Conservation (phyloP, 805 yeast genomes). For the Babjeviella inositovora region DNA sequence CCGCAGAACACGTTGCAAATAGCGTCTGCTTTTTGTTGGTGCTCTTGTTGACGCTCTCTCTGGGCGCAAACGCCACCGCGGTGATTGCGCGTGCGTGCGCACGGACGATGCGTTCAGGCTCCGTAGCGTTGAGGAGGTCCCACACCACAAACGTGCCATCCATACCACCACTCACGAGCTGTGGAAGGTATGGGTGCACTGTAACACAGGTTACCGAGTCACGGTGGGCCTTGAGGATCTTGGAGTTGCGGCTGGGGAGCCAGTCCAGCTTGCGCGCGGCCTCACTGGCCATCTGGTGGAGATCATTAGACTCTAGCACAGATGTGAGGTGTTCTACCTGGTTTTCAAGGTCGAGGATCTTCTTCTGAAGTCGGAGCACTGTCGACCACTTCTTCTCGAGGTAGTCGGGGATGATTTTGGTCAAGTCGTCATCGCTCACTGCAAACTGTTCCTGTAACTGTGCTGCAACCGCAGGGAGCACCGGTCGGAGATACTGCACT, state of each 20-base stretch:
- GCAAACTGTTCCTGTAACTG: conserved; percentile 6
- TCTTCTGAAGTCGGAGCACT: conserved; percentile 63
- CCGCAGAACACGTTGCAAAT: conserved; percentile 35
- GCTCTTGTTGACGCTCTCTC: conserved; percentile 7
- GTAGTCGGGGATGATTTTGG: conserved; percentile 16
- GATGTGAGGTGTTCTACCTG: conserved; percentile 32
- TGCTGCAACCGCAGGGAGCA: conserved; percentile 7
- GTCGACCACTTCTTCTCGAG: conserved; percentile 81
- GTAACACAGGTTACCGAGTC: conserved; percentile 45
- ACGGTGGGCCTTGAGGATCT: conserved; percentile 34
- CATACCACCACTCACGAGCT: conserved; percentile 46
- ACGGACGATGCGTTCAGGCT: conserved; percentile 42
- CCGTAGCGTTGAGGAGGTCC: conserved; percentile 45
- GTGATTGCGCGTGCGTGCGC: conserved; percentile 70
- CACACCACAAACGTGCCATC: conserved; percentile 65
- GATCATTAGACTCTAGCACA: conserved; percentile 15
- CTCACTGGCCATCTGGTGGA: conserved; percentile 1
- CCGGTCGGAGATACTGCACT: conserved; percentile 26
- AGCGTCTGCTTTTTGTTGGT: conserved; percentile 9
- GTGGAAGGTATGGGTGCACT: conserved; percentile 64
- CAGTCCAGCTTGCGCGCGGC: conserved; percentile 24
- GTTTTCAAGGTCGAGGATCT: conserved; percentile 53
- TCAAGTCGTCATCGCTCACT: conserved; percentile 10
- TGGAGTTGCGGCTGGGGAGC: conserved; percentile 39
- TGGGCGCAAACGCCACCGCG: conserved; percentile 37